Conservation (phyloP, 768 basidiomycete genomes). For the Suillus tomentosus region DNA sequence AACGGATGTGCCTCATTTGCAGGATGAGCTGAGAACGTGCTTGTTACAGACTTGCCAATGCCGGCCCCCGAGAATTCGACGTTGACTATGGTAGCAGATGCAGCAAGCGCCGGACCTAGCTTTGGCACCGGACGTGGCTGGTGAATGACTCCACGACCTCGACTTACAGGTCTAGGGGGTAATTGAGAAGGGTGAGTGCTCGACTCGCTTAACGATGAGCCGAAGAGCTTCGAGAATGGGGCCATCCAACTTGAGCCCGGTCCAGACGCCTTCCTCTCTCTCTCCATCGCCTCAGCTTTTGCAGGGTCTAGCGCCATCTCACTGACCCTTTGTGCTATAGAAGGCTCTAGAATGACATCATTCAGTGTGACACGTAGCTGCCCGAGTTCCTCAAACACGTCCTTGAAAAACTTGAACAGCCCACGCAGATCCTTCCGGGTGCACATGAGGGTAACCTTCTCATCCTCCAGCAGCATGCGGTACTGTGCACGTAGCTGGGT, state of each 20-base stretch:
- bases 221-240: conserved; percentile 82
- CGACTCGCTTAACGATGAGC: conserved; percentile 35
- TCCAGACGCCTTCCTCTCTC: conserved; percentile 33
- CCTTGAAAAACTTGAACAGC: conserved; percentile 83
- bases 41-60: conserved; percentile 56
- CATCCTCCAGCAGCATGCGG: conserved; percentile 73
- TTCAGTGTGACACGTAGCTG: conserved; percentile 83
- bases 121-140: conserved; percentile 71
- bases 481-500: conserved; percentile 71
- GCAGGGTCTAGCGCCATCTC: conserved; percentile 67
- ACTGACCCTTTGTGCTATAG: conserved; percentile 68
- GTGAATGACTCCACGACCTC: conserved; percentile 24
- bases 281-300: conserved; percentile 46
- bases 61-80: conserved; percentile 90
- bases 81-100: conserved; percentile 90
- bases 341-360: conserved; percentile 87
- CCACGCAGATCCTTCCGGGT: conserved; percentile 80
- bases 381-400: conserved; percentile 81
- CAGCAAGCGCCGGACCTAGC: conserved; percentile 79
- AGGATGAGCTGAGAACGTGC: conserved; percentile 37
- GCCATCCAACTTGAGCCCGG: conserved; percentile 73
- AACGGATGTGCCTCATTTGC: conserved; percentile 16
- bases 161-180: conserved; percentile 30
- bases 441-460: conserved; percentile 59
- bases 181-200: conserved; percentile 21